Evolutionary conservation across 495 filamentous ascomycete species (phyloP), one percentile per base, ranked within the genome.

Genomic region (Zalerion maritima): DNA sequence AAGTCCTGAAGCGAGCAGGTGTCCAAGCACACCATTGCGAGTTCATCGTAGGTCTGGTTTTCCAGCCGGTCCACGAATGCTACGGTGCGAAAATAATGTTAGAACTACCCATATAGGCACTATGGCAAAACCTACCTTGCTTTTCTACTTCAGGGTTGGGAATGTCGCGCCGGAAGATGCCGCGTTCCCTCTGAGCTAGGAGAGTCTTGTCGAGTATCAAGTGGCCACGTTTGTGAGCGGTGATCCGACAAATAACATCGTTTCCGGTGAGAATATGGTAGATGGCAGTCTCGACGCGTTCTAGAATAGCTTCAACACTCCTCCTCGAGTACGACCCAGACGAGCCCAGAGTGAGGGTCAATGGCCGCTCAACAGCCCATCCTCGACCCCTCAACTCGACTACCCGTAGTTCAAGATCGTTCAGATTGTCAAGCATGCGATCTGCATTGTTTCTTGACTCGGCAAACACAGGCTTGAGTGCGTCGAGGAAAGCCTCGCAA

Each of bases 201-300:
- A 64, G 50, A 4, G 56, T 57, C 35, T 61, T 62, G 31, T 61
- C 52, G 20, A 64, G 27, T 6, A 64, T 40, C 9, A 60, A 43
- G 29, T 64, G 60, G 0, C 58, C 58, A 19, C 60, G 46, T 30
- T 64, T 64, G 29, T 57, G 45, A 5, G 54, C 58, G 5, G 30
- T 52, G 47, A 64, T 45, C 27, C 48, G 48, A 13, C 61, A 46
- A 10, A 49, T 50, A 11, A 56, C 42, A 15, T 60, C 52, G 31
- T 55, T 49, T 16, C 57, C 55, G 26, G 49, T 54, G 20, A 64
- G 49, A 10, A 60, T 50, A 18, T 64, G 58, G 14, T 50, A 49
- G 14, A 62, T 51, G 11, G 58, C 54, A 1, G 57, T 57, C 28
- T 62, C 57, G 8, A 62, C 39, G 21, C 60, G 49, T 20, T 64